Percentiles rank a stretch among this genome's conserved stretches.
These are phyloP conservation scores for Raffaelea ambrosiae DNA, from an alignment of 2,329 filamentous ascomycete species.

Conservation along the genomic window DNA sequence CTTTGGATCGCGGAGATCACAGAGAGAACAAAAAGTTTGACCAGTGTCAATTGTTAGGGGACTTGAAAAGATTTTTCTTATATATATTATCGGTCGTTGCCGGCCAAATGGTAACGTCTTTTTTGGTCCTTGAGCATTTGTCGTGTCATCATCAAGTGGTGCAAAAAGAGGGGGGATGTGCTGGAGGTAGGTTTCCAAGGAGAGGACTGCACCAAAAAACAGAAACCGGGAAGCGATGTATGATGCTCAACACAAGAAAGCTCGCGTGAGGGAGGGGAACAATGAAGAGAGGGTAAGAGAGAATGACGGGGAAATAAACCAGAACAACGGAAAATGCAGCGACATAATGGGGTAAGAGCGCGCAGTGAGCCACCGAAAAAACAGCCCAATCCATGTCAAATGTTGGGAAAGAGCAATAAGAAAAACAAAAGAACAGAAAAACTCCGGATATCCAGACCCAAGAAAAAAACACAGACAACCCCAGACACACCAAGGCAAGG, in stretches of 20 bases:
- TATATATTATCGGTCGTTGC: conserved; percentile 16
- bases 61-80: background rate
- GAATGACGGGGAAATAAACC: background rate
- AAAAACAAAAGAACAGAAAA: background rate
- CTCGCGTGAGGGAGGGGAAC: too few relatives aligned
- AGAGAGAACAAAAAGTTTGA: background rate
- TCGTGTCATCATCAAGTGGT: conserved; percentile 11
- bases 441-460: background rate
- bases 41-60: background rate
- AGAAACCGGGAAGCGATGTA: background rate
- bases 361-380: too few relatives aligned
- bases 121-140: conserved; percentile 9
- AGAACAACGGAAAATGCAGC: too few relatives aligned
- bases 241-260: too few relatives aligned
- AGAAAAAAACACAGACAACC: background rate
- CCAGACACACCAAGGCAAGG: background rate
- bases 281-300: too few relatives aligned
- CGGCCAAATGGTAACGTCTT: conserved; percentile 14
- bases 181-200: background rate
- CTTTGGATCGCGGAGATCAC: background rate
- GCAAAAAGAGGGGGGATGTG: background rate
- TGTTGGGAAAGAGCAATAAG: too few relatives aligned
- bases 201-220: background rate
- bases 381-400: too few relatives aligned
- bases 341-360: too few relatives aligned